Evolutionary conservation across 2,329 filamentous ascomycete species (phyloP).

Genomic region (Elsinoe perseae): DNA sequence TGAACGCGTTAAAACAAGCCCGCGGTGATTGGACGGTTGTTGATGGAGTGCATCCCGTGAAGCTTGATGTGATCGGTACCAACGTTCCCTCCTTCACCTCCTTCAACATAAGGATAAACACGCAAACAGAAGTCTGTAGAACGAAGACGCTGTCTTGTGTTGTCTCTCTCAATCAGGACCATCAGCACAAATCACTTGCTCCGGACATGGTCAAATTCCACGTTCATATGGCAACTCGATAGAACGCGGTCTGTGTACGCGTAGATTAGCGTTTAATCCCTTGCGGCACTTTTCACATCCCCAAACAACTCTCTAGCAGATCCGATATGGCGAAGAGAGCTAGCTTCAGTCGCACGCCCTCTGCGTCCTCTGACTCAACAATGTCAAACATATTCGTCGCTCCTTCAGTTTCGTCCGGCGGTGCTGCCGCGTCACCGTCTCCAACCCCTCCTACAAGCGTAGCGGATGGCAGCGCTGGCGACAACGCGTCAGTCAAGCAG

Average conservation of each 20-base stretch:
- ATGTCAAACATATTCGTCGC: conserved; percentile 36
- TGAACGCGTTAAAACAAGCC: background rate
- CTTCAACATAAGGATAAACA: conserved; percentile 1
- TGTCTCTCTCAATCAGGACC: too few species aligned
- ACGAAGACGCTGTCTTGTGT: background rate
- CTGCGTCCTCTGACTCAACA: conserved; percentile 36
- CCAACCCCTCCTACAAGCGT: conserved; percentile 62
- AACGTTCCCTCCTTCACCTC: background rate
- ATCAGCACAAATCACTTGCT: background rate
- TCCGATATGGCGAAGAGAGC: background rate
- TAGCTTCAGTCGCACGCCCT: conserved; percentile 27
- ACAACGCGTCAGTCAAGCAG: conserved; percentile 28
- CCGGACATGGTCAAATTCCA: background rate
- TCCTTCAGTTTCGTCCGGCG: conserved; percentile 30
- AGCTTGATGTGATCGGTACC: conserved; percentile 8
- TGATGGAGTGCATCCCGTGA: background rate
- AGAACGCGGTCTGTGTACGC: conserved; percentile 13
- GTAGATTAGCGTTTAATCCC: conserved; percentile 1
- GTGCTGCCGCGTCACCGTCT: conserved; percentile 48
- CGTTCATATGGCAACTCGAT: conserved; percentile 10
- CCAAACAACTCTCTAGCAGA: background rate
- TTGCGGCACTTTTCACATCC: background rate
- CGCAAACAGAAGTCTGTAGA: too few species aligned
- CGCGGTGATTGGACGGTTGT: conserved; percentile 12
- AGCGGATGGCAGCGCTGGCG: conserved; percentile 53